Conservation (phyloP, 2,329 filamentous ascomycete genomes). For the Chrysosphaeria jannelii region DNA sequence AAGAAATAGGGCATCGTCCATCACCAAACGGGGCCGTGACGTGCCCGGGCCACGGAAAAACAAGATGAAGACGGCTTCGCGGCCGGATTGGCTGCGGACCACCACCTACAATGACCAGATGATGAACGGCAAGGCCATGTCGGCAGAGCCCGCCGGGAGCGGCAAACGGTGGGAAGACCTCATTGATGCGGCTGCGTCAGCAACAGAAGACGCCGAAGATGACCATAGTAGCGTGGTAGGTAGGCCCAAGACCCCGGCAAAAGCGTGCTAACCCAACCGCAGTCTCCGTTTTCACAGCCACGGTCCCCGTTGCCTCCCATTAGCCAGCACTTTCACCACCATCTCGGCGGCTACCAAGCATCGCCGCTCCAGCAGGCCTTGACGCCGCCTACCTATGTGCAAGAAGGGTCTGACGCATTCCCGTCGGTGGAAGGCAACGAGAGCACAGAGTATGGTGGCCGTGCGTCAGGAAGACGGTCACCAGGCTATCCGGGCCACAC, state of each 20-base stretch:
- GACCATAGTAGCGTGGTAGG: constrained; percentile 66
- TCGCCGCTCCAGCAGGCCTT: constrained; percentile 75
- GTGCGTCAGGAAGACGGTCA: too few species aligned
- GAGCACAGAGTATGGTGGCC: too few species aligned
- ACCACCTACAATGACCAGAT: too few species aligned
- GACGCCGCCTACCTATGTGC: constrained; percentile 47
- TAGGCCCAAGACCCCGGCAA: too few species aligned
- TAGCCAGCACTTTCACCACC: constrained; percentile 2
- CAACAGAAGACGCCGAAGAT: constrained; percentile 70
- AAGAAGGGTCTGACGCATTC: constrained; percentile 46
- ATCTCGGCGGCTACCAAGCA: constrained; percentile 35
- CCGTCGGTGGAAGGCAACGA: constrained; percentile 62
- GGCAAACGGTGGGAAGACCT: constrained; percentile 91
- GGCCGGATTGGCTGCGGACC: too few species aligned
- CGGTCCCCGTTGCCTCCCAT: constrained; percentile 4
- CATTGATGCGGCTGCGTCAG: constrained; percentile 75
- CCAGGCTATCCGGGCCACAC: too few species aligned
- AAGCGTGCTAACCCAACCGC: too few species aligned
- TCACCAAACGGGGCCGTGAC: constrained; percentile 48
- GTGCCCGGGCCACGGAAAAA: constrained; percentile 33
- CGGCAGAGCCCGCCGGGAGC: constrained; percentile 56
- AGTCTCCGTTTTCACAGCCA: constrained; percentile 29
- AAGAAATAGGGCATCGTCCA: too few species aligned
- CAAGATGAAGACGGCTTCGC: too few species aligned
- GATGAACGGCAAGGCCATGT: constrained; percentile 54